phyloP scores from a whole-genome alignment of 345 rosid genomes.

The Conringia planisiliqua region DNA sequence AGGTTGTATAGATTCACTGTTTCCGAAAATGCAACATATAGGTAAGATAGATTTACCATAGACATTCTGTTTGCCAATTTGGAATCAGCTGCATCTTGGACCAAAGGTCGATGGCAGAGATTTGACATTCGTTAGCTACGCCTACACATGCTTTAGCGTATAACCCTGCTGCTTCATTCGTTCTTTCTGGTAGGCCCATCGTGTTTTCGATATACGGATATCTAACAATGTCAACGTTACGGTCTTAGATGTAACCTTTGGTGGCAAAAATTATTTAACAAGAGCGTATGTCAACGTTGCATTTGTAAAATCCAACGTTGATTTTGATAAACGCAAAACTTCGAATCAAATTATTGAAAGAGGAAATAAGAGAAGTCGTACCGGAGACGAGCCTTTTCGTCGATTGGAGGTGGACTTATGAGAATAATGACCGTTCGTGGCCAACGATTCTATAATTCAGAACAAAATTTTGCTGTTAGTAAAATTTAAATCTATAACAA shows the following conservation, averaged over 20 bases:
- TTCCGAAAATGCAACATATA: background rate
- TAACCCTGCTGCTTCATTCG: slow-evolving; percentile 76
- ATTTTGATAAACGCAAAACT: background rate
- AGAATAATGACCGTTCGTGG: slow-evolving; percentile 54
- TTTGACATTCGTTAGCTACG: slow-evolving; percentile 52
- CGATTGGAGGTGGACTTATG: slow-evolving; percentile 88
- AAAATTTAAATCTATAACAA: background rate
- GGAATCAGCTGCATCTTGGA: slow-evolving; percentile 67
- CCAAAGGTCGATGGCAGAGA: slow-evolving; percentile 68
- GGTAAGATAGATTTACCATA: slow-evolving; percentile 28
- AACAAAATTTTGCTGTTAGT: background rate
- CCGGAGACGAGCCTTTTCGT: slow-evolving; percentile 82
- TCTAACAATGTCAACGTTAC: slow-evolving; percentile 33
- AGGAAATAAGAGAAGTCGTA: slow-evolving; percentile 23
- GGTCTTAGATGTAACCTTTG: background rate
- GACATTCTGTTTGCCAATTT: slow-evolving; percentile 57
- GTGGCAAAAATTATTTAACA: background rate
- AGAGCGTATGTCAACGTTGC: background rate
- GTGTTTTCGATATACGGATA: slow-evolving; percentile 66
- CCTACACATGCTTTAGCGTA: slow-evolving; percentile 64
- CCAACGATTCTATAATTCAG: slow-evolving; percentile 54
- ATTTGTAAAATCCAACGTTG: background rate
- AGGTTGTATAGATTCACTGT: background rate
- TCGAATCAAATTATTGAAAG: background rate
- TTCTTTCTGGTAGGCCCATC: slow-evolving; percentile 70